phyloP scores from a whole-genome alignment of 768 basidiomycete genomes.

The Hemileccinum rubropunctum region DNA sequence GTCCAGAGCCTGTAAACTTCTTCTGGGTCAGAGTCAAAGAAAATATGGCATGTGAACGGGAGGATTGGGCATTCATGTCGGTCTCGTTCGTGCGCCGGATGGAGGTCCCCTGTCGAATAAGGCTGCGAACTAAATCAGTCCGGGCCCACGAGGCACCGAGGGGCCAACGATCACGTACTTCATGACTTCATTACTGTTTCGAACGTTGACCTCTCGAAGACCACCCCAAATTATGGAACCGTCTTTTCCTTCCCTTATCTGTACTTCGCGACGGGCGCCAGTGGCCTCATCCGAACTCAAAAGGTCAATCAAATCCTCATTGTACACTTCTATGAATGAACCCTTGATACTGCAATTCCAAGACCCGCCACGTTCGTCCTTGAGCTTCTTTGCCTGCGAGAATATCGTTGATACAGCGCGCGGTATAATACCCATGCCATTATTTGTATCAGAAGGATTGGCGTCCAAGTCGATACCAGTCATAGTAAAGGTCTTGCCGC shows the following conservation, averaged over 20 bases:
- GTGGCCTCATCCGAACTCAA: slow-evolving; percentile 69
- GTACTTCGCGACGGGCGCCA: slow-evolving; percentile 77
- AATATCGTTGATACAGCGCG: slow-evolving; percentile 91
- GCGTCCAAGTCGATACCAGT: slow-evolving; percentile 90
- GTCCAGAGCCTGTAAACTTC: slow-evolving; percentile 70
- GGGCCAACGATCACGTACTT: slow-evolving; percentile 48
- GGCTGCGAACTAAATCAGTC: slow-evolving; percentile 44
- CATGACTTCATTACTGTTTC: slow-evolving; percentile 87
- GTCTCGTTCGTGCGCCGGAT: slow-evolving; percentile 95
- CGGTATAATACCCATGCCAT: slow-evolving; percentile 93
- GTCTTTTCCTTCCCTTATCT: slow-evolving; percentile 96
- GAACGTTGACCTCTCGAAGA: slow-evolving; percentile 87
- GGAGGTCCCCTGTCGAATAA: slow-evolving; percentile 85
- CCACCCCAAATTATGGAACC: slow-evolving; percentile 98
- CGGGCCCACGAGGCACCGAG: slow-evolving; percentile 9
- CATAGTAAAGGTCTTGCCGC: slow-evolving; percentile 74
- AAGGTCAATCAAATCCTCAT: slow-evolving; percentile 97
- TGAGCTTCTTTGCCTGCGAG: slow-evolving; percentile 67
- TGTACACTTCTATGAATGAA: slow-evolving; percentile 97
- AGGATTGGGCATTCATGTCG: slow-evolving; percentile 98
- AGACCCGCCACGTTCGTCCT: slow-evolving; percentile 66
- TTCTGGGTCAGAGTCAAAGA: slow-evolving; percentile 92
- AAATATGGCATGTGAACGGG: slow-evolving; percentile 98
- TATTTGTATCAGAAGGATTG: slow-evolving; percentile 77
- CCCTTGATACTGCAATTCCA: slow-evolving; percentile 85